Evolutionary conservation across 139 green algal genomes (phyloP), one percentile per base, ranked within the genome.

Genomic region (Parachlorella kessleri): DNA sequence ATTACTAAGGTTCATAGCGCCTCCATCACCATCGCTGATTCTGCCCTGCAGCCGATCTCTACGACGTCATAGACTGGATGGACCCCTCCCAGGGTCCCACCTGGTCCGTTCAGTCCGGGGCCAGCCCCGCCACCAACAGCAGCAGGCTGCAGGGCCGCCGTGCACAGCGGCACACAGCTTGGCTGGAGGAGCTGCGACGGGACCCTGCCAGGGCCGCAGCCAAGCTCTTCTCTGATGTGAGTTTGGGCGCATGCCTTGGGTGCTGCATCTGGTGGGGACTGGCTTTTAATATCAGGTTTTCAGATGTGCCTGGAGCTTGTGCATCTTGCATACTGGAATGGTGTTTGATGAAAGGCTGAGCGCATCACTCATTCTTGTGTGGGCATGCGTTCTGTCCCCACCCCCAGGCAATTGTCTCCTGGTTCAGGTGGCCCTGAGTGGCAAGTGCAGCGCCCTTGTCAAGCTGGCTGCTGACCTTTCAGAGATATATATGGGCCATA

Each of bases 391-490:
- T n/a, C n/a, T n/a, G n/a, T n/a, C n/a, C n/a, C n/a, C n/a, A n/a
- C n/a, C n/a, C n/a, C n/a, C n/a, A n/a, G n/a, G n/a, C n/a, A n/a
- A n/a, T n/a, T n/a, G n/a, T n/a, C n/a, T n/a, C n/a, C n/a, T 69
- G 24, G 26, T 9, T 23, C 74, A 72, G 32, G 26, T 88, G 26
- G 86, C 83, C 9, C 9, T 83, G 7, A 39, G 38, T 8, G 83
- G 86, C 8, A 83, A 84, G 63, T 95, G 90, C 74, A 84, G 42
- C 66, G 91, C 81, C 1, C 79, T 95, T 24, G 66, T 94, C 65
- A 94, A 83, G 65, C 30, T 85, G 33, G 71, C 82, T 3, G 9
- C 64, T 0, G 82, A 85, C 73, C 70, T 86, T 14, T 67, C 18
- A 38, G 82, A 85, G 18, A 85, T 85, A 38, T 85, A 38, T 18